Evolutionary conservation across 73 alveolate genomes (phyloP), one percentile per base, ranked within the genome.

Genomic region (Paramecium pentaurelia): DNA sequence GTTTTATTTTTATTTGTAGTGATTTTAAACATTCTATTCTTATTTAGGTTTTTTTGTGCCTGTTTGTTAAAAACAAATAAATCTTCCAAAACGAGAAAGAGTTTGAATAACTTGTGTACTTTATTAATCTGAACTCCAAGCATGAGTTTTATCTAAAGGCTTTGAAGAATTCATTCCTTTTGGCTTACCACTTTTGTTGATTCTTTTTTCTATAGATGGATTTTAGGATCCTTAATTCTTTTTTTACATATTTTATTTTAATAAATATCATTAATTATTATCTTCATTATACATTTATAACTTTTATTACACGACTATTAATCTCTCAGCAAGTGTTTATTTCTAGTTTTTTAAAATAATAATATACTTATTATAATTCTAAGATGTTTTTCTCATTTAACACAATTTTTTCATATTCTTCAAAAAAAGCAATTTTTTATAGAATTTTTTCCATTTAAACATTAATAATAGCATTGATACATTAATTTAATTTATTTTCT

Each of bases 341-440:
- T 80, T 80, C 91, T 80, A 80, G 2, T 18, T 25, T 45, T 44
- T 42, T 18, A 54, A 54, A n/a, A 22, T 22, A 6, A 54, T 1
- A 5, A 54, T 18, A 73, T 80, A 80, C 91, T 80, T 80, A 80
- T 32, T 34, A 22, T 25, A 32, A 47, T 40, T 89, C 94, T 8
- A 89, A 27, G 5, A 58, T 71, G 12, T 44, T 32, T 71, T 83
- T 77, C n/a, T 89, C 91, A 28, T 71, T 71, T 60, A 77, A 71
- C 4, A 89, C 77, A 32, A 89, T 28, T 47, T 89, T 89, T 89
- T 89, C 94, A 45, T 89, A 89, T 18, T 89, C 94, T 64, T 89
- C 94, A 0, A 89, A 71, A 60, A 60, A 89, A 16, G 75, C 84
- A 34, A 89, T 36, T 47, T 89, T 89, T 42, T 49, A n/a, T 20